Evolutionary conservation across 495 filamentous ascomycete species (phyloP).

Genomic region (Aspergillus avenaceus): DNA sequence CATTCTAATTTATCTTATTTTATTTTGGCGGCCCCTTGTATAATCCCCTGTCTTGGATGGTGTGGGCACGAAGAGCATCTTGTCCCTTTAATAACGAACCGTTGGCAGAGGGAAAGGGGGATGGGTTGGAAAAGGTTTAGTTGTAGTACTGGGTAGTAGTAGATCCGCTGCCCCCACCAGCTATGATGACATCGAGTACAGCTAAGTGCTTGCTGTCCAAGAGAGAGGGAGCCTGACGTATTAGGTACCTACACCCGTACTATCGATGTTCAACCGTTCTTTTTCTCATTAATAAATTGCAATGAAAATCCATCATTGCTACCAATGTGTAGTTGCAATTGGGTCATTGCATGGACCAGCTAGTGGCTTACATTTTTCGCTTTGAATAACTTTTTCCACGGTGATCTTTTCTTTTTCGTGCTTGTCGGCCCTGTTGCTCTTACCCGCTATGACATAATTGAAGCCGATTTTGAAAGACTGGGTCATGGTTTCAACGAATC

Average conservation of each 20-base stretch:
- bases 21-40: too few relatives aligned
- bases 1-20: too few relatives aligned
- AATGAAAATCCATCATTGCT: neutral
- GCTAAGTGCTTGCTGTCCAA: neutral
- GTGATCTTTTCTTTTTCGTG: neutral
- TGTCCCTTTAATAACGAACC: neutral
- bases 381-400: neutral
- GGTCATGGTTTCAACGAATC: neutral
- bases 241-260: neutral
- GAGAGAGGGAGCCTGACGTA: neutral
- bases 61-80: neutral
- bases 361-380: neutral
- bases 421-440: neutral
- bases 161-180: neutral
- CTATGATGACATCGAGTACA: conserved; percentile 1
- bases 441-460: neutral
- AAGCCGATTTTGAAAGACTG: neutral
- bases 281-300: neutral
- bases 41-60: too few relatives aligned
- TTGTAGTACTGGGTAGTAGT: too few relatives aligned
- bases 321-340: neutral
- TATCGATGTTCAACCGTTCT: neutral
- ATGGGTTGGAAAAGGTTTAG: neutral
- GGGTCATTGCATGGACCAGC: neutral
- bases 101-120: neutral